Evolutionary conservation across 306 rosid species (phyloP), one percentile per base, ranked within the genome.

Genomic region (Castanea crenata): DNA sequence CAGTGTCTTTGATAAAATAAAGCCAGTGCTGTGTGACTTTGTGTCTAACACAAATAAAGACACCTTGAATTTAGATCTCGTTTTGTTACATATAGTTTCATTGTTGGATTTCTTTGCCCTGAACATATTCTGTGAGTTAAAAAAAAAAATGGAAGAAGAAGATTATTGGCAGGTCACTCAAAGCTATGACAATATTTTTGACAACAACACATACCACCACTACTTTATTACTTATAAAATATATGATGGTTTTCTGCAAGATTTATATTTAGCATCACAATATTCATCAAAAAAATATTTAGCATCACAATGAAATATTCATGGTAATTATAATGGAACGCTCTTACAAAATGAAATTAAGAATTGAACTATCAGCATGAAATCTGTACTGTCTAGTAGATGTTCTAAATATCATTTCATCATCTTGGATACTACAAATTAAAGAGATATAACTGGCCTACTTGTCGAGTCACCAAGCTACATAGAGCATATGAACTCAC

Each of bases 1-100:
- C 77, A 59, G 18, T 79, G 82, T 71, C 27, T 49, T 13, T 29
- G 63, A 49, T 32, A 29, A 71, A 13, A 32, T 23, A 67, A 67
- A 67, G 51, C 51, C 25, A 8, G 49, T 8, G 51, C 38, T 32
- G n/a, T 20, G 71, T 34, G 25, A 67, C 49, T 41, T 41, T 34
- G 19, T 25, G 68, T 27, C 1, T 4, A 32, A 2, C 70, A 15
- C 32, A 31, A 29, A 64, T 21, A 12, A 31, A 31, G 70, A 31
- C 70, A 6, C 70, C 16, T 64, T 29, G 19, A 6, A 67, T 67
- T 27, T 29, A 25, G 8, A 62, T 29, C 69, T 62, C 29, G 12
- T 27, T 14, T 27, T 62, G 19, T 25, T 10, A 14, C 31, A 27
- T 29, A 4, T 5, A 11, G n/a, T 27, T 62, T 62, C 69, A 29